Percentiles rank a stretch among this genome's conserved stretches.
These are phyloP conservation scores for Linderniella brevidens DNA, from an alignment of 257 asterid species.

Conservation along the genomic window DNA sequence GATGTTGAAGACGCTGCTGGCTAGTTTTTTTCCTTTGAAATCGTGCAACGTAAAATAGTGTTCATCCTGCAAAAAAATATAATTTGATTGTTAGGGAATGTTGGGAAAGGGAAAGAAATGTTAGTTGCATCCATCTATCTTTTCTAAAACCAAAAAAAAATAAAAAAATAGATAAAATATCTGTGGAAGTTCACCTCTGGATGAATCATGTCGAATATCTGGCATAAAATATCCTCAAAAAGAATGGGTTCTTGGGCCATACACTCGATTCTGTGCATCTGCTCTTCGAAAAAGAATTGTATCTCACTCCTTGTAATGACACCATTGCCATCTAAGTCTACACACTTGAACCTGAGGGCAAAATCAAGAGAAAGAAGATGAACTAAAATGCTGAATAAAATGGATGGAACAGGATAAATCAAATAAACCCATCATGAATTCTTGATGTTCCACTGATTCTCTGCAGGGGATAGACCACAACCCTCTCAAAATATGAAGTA, in stretches of 20 bases:
- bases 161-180: too few relatives aligned
- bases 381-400: too few relatives aligned
- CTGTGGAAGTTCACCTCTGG: constrained; percentile 55
- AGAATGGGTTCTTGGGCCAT: constrained; percentile 99
- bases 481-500: too few relatives aligned
- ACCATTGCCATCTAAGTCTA: constrained; percentile 94
- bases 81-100: constrained; percentile 11
- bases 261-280: constrained; percentile 96
- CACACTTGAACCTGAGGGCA: constrained; percentile 84
- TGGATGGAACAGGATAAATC: too few relatives aligned
- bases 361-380: not conserved
- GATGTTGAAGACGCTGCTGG: constrained; percentile 78
- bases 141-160: too few relatives aligned
- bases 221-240: constrained; percentile 94
- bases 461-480: too few relatives aligned
- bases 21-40: constrained; percentile 70
- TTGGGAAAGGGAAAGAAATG: constrained; percentile 3
- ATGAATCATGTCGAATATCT: constrained; percentile 82
- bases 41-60: constrained; percentile 65
- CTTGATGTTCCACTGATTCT: constrained; percentile 1
- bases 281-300: constrained; percentile 95
- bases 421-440: too few relatives aligned
- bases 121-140: constrained; percentile 1
- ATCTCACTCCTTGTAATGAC: constrained; percentile 76
- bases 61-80: constrained; percentile 46